Percentiles rank a stretch among this genome's conserved stretches.
Evolutionary conservation across 192 early-diverging fungal species (phyloP).

Genomic region (Dissophora globulifera): DNA sequence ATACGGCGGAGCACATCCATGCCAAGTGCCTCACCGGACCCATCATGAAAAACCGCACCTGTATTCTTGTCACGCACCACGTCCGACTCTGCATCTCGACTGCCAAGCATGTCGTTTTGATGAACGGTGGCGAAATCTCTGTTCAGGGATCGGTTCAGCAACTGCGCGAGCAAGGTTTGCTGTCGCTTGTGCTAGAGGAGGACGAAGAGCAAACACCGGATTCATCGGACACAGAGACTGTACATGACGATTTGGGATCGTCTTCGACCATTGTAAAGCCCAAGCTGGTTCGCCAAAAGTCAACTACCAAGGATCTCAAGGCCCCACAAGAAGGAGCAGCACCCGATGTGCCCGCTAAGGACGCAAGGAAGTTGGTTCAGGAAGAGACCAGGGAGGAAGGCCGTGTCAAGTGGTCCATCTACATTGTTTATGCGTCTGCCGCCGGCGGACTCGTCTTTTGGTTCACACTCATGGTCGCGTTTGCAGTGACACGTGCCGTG

Average conservation of each 20-base stretch:
- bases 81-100: slow-evolving; percentile 67
- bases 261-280: slow-evolving; percentile 13
- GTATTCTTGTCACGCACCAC: slow-evolving; percentile 88
- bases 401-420: slow-evolving; percentile 77
- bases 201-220: slow-evolving; percentile 40
- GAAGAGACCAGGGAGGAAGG: slow-evolving; percentile 86
- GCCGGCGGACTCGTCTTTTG: slow-evolving; percentile 70
- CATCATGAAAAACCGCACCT: slow-evolving; percentile 78
- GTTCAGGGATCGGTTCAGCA: slow-evolving; percentile 38
- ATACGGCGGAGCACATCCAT: slow-evolving; percentile 88
- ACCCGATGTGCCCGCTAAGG: slow-evolving; percentile 14
- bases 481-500: slow-evolving; percentile 52
- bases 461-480: slow-evolving; percentile 56
- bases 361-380: slow-evolving; percentile 69
- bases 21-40: slow-evolving; percentile 73
- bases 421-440: slow-evolving; percentile 73
- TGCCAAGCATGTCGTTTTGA: slow-evolving; percentile 59
- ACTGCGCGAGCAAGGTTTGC: slow-evolving; percentile 33
- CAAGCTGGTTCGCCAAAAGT: slow-evolving; percentile 45
- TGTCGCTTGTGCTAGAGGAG: slow-evolving; percentile 47
- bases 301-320: slow-evolving; percentile 51
- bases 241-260: slow-evolving; percentile 33
- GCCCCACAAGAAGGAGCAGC: neutral
- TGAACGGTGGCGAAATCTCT: slow-evolving; percentile 62
- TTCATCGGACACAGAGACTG: slow-evolving; percentile 37